phyloP scores from a whole-genome alignment of 148 eudicot genomes.

The Beta vulgaris region DNA sequence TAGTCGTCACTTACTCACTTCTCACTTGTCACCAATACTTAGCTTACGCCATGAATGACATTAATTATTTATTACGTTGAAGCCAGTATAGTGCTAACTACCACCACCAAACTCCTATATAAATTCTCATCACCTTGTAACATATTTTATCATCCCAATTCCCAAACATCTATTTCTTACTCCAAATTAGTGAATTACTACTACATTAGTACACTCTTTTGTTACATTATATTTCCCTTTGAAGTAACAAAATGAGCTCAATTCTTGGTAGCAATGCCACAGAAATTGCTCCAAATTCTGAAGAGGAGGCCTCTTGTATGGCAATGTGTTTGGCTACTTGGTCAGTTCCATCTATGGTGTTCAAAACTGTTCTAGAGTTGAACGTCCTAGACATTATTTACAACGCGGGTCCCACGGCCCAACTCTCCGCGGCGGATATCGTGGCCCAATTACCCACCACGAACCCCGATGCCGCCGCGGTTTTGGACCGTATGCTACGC shows the following conservation, averaged over 20 bases:
- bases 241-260: constrained; percentile 12
- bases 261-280: background rate
- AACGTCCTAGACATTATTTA: constrained; percentile 61
- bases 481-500: constrained; percentile 59
- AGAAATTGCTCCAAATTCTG: background rate
- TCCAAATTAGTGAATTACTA: too few relatives aligned
- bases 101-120: too few relatives aligned
- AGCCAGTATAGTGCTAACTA: too few relatives aligned
- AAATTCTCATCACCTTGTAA: too few relatives aligned
- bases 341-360: constrained; percentile 58
- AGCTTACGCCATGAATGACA: too few relatives aligned
- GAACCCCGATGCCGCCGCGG: constrained; percentile 44
- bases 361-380: constrained; percentile 65
- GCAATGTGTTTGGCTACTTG: constrained; percentile 66
- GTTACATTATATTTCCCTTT: background rate
- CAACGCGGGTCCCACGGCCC: constrained; percentile 44
- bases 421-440: constrained; percentile 46
- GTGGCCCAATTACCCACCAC: constrained; percentile 47
- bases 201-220: too few relatives aligned
- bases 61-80: too few relatives aligned
- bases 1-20: too few relatives aligned
- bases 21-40: too few relatives aligned
- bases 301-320: constrained; percentile 18
- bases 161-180: too few relatives aligned
- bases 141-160: too few relatives aligned